Conservation (phyloP, 345 rosid genomes). For the Brassica carinata region DNA sequence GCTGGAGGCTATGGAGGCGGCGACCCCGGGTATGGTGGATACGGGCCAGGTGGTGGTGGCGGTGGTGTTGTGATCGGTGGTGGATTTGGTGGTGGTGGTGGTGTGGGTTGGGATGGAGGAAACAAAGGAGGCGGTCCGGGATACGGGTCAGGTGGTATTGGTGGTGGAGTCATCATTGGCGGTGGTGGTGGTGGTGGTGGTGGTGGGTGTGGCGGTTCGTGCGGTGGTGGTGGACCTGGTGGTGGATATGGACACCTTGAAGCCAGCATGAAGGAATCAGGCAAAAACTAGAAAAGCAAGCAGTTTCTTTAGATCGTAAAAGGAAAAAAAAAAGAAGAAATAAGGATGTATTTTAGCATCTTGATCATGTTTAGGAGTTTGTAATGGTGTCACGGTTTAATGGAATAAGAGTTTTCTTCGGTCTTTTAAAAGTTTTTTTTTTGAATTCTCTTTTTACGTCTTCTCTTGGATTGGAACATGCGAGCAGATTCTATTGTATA, state of each 20-base stretch:
- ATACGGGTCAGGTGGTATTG: conserved; percentile 37
- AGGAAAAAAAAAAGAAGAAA: conserved; percentile 9
- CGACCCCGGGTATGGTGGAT: conserved; percentile 32
- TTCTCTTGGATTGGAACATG: conserved; percentile 16
- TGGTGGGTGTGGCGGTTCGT: conserved; percentile 36
- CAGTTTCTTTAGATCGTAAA: conserved; percentile 4
- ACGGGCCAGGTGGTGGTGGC: conserved; percentile 35
- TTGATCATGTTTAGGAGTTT: conserved; percentile 30
- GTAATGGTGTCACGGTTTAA: conserved; percentile 24
- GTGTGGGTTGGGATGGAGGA: conserved; percentile 36
- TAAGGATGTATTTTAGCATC: conserved; percentile 42
- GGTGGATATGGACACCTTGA: conserved; percentile 34
- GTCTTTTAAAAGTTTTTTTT: neutral
- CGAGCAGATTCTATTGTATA: conserved; percentile 49
- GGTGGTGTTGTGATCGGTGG: conserved; percentile 37
- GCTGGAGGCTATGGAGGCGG: conserved; percentile 38
- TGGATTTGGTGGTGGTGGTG: conserved; percentile 34
- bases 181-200: conserved; percentile 24
- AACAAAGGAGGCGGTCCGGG: conserved; percentile 31
- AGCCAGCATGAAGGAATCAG: conserved; percentile 28
- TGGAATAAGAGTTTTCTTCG: conserved; percentile 22
- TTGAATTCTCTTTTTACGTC: conserved; percentile 1
- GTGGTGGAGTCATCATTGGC: conserved; percentile 36
- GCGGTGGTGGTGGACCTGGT: no score
- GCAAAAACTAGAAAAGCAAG: conserved; percentile 31